These are phyloP conservation scores for Rhododendron williamsianum DNA, from an alignment of 148 eudicot species.

Conservation along the genomic window DNA sequence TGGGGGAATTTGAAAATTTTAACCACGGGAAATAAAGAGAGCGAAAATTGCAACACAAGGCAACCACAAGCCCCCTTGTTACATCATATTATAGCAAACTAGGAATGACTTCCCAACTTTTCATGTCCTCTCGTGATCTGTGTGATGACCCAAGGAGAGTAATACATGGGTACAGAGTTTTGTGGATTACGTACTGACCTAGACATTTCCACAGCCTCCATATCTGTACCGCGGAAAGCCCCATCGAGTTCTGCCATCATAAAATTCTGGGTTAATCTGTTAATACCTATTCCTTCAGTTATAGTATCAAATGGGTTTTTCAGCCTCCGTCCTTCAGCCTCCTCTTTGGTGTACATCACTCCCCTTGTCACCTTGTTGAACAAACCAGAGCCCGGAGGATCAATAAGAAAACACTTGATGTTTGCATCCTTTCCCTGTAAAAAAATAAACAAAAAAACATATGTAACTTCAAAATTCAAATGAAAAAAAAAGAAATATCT, in stretches of 20 bases:
- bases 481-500: background rate
- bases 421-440: slow-evolving; percentile 64
- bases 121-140: background rate
- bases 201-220: slow-evolving; percentile 98
- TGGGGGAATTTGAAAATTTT: background rate
- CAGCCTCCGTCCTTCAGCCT: slow-evolving; percentile 92
- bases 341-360: slow-evolving; percentile 93
- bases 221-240: slow-evolving; percentile 86
- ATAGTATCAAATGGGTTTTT: slow-evolving; percentile 92
- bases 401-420: slow-evolving; percentile 76
- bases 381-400: slow-evolving; percentile 97
- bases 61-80: background rate
- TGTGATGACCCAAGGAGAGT: background rate
- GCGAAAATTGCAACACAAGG: background rate
- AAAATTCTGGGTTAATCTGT: slow-evolving; percentile 83
- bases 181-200: slow-evolving; percentile 45
- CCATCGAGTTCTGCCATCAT: slow-evolving; percentile 85
- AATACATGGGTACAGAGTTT: background rate
- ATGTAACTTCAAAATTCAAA: background rate
- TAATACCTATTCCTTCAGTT: slow-evolving; percentile 96
- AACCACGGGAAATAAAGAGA: background rate
- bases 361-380: slow-evolving; percentile 94
- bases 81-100: background rate
- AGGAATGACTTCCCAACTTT: background rate
- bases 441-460: slow-evolving; percentile 7